Base-by-base conservation (phyloP, 352 stramenopile species). In the Phytophthora parvispora region DNA sequence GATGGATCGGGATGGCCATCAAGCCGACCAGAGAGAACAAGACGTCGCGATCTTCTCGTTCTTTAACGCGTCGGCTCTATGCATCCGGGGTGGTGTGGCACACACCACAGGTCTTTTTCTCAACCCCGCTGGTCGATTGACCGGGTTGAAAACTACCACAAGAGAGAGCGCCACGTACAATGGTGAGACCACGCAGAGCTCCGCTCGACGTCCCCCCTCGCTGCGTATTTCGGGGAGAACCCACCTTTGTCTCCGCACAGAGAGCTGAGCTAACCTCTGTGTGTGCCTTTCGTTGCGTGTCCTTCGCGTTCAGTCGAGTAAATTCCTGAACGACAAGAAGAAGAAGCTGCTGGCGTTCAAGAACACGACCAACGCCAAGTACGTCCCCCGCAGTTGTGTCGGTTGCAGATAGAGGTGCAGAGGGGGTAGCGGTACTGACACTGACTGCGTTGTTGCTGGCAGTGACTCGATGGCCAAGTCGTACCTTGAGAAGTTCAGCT, bases 401-500 rank as follows among this genome's bases (percentile, higher is more conserved):
- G n/a, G n/a, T n/a, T n/a, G n/a, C 45, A 6, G 20, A n/a, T 52
- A 27, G 22, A 32, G 24, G 3, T n/a, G n/a, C n/a, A 22, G 22
- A 16, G 38, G 29, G 7, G 34, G 32, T 4, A 20, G 1, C 4
- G 13, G 18, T 38, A 57, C 47, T 63, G 34, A 61, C 27, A 6
- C 0, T 52, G 25, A n/a, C n/a, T n/a, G n/a, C n/a, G n/a, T n/a
- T n/a, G n/a, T n/a, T 36, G 18, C 29, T 47, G 22, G 34, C 24
- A 95, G 87, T 31, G 85, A 95, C n/a, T 74, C 67, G 27, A 89
- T 81, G 38, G 87, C 87, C 60, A 81, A 80, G 50, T 90, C 80
- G 61, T 95, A 93, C 61, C 68, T 93, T 4, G 84, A 92, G 69
- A 86, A 83, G 61, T 92, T 92, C 69, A 92, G 84, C 60, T 95